Base-by-base conservation (phyloP, 306 rosid genomes). In the Rosa lucieae region DNA sequence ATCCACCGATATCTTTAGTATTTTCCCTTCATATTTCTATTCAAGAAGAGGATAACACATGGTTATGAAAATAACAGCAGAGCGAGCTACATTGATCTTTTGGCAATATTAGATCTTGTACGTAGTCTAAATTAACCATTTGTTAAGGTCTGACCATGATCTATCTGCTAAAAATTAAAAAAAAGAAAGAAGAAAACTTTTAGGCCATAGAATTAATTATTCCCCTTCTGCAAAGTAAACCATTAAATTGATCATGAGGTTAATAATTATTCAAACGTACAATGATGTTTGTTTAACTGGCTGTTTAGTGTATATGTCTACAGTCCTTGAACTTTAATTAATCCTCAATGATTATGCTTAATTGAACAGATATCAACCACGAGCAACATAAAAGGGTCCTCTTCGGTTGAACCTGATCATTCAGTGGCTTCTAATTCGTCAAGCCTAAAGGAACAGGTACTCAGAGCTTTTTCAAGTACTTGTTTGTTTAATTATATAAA, bases 371-470 rank as follows among this genome's bases (percentile, higher is more conserved):
- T 82, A 29, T 26, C 84, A n/a, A 75, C 79, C 11, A 47, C 71
- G 67, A 80, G 39, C 43, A 67, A 48, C 29, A 67, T 52, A 18
- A 86, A 84, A 73, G 84, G 76, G 67, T 82, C 90, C 76, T 80
- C 78, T 73, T 82, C 76, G 4, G 76, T 29, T 74, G 94, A 86
- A 69, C 76, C 85, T 65, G 83, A 55, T 76, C 79, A 62, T 62
- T 70, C 87, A 74, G 56, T 35, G 32, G 46, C 84, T 77, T 86
- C 90, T 39, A 46, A 48, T 71, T 76, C 85, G 29, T 59, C 90
- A 52, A 74, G 71, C 65, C 80, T 65, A 84, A 91, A 86, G 74
- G 82, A 88, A 67, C 75, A 91, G 94, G 96, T 89, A 74, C 35
- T n/a, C 3, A 21, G 13, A 17, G 17, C 8, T 5, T 32, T 35